Evolutionary conservation across 2,329 filamentous ascomycete species (phyloP), one percentile per base, ranked within the genome.

Genomic region (Ceratocystis eucalypticola): DNA sequence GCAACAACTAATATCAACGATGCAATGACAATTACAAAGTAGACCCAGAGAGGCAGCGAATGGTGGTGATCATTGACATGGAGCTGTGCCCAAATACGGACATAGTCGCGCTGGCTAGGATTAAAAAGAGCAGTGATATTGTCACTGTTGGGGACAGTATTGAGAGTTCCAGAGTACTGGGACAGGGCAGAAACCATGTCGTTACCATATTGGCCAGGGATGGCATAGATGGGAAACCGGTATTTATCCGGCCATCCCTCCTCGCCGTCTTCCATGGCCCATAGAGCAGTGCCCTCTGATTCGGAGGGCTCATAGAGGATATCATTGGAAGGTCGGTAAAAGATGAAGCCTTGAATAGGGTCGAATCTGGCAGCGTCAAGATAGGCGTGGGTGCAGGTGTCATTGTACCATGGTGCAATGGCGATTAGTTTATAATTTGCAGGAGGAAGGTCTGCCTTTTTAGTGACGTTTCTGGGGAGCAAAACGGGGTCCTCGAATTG

Each of bases 401-500:
- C 77, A 69, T 82, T 88, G 71, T 91, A 84, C 92, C 93, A 97
- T 33, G 93, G 93, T 28, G 90, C 92, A 65, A 96, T 77, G 33
- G 88, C 92, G 71, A 96, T 84, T 64, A 91, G 79, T 66, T 87
- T 85, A 74, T 89, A 91, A 70, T 88, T 84, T 62, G 81, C 81
- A 0, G 80, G 78, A 0, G 85, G 85, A 0, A 96, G 82, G 71
- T 94, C 81, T n/a, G 76, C 74, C 70, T 83, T 81, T 17, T 87
- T 84, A 12, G 90, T 96, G 65, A 85, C 89, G 74, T 94, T 92
- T 46, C 74, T 71, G 1, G 91, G 89, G 7, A 96, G 80, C 70
- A 87, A 85, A 59, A 69, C 65, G 28, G 69, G 66, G 20, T 67
- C 65, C n/a, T 81, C 75, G 50, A 80, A 80, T 53, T 87, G 84